These are phyloP conservation scores for Leptoxyphium fumago DNA, from an alignment of 2,329 filamentous ascomycete species.

Conservation along the genomic window DNA sequence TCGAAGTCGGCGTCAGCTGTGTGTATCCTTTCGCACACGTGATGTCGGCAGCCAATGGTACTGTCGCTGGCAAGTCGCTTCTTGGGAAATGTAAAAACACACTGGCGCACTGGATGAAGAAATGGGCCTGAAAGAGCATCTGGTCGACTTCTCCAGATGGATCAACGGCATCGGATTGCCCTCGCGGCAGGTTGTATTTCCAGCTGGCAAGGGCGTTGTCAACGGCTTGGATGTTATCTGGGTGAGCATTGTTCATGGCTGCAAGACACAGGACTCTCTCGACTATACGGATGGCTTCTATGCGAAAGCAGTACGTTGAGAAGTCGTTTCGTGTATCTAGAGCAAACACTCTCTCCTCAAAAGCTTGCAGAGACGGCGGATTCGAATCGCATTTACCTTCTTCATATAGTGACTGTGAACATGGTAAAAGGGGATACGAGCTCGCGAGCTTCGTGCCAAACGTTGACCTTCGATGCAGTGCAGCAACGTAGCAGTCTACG, in stretches of 20 bases:
- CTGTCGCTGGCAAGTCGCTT: constrained; percentile 53
- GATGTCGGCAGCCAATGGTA: constrained; percentile 36
- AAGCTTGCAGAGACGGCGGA: constrained; percentile 55
- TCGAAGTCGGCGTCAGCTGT: constrained; percentile 34
- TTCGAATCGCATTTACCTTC: constrained; percentile 29
- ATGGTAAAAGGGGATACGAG: constrained; percentile 59
- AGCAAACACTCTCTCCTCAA: constrained; percentile 59
- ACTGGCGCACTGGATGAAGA: constrained; percentile 50
- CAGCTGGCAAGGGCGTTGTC: constrained; percentile 56
- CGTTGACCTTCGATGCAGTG: constrained; percentile 57
- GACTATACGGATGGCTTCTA: constrained; percentile 66
- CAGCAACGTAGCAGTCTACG: constrained; percentile 73
- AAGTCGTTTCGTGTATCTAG: constrained; percentile 54
- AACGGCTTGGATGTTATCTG: constrained; percentile 37
- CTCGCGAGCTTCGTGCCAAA: constrained; percentile 54
- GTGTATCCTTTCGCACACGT: constrained; percentile 30
- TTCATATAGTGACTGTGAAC: constrained; percentile 61
- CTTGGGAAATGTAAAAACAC: constrained; percentile 70
- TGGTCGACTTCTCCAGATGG: constrained; percentile 64
- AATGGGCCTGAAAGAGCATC: constrained; percentile 81
- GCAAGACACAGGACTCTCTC: constrained; percentile 51
- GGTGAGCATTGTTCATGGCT: constrained; percentile 17
- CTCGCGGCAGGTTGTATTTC: constrained; percentile 60
- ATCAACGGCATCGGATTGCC: constrained; percentile 55
- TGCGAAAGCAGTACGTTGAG: constrained; percentile 73